These are phyloP conservation scores for Albugo laibachii DNA, from an alignment of 352 stramenopile species.

Conservation along the genomic window DNA sequence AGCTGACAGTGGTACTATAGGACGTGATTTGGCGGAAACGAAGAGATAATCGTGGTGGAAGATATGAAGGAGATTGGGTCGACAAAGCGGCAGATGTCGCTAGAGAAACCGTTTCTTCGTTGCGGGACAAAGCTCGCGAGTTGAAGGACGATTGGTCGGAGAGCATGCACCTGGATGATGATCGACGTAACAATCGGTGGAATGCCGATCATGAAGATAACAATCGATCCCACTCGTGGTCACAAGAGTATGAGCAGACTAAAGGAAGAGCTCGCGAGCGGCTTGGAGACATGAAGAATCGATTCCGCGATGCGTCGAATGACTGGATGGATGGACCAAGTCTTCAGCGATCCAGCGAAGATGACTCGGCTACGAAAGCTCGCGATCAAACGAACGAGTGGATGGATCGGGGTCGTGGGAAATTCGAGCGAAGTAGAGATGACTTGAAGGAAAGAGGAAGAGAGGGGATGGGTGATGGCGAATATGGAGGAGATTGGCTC, in stretches of 20 bases:
- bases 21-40: slow-evolving; percentile 24
- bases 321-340: slow-evolving; percentile 5
- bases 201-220: neutral
- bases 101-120: slow-evolving; percentile 1
- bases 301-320: neutral
- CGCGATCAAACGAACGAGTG: slow-evolving; percentile 10
- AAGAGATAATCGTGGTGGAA: slow-evolving; percentile 6
- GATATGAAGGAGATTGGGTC: slow-evolving; percentile 28
- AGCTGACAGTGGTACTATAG: slow-evolving; percentile 3
- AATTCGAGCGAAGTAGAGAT: slow-evolving; percentile 7
- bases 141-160: slow-evolving; percentile 15
- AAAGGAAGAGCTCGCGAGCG: slow-evolving; percentile 5
- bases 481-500: slow-evolving; percentile 9
- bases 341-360: neutral
- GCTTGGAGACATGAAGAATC: neutral
- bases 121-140: slow-evolving; percentile 7
- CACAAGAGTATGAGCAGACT: slow-evolving; percentile 10
- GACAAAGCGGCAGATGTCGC: slow-evolving; percentile 13
- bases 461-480: slow-evolving; percentile 16
- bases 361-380: neutral
- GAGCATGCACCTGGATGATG: slow-evolving; percentile 10
- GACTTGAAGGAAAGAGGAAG: slow-evolving; percentile 15
- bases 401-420: slow-evolving; percentile 12
- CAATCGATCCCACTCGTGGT: neutral
- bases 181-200: neutral